A percentile compares a stretch with the other conserved stretches of the same genome.
Evolutionary conservation across 73 alveolate species (phyloP).

Genomic region (Symbiodinium natans): DNA sequence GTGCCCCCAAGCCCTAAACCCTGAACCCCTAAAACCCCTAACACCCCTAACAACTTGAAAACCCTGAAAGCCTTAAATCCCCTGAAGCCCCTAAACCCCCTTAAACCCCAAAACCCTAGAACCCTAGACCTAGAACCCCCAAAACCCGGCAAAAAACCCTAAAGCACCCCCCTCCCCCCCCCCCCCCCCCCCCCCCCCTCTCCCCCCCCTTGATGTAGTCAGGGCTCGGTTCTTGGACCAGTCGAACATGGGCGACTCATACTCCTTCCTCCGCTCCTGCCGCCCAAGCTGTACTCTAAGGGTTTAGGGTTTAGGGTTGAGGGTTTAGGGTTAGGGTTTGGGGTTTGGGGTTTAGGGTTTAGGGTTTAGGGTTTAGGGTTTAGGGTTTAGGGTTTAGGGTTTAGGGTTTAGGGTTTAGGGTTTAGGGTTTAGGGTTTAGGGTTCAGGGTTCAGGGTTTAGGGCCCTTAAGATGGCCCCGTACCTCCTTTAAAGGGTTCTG

Average conservation of each 20-base stretch:
- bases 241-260: conserved; percentile 56
- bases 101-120: no score
- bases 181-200: not conserved
- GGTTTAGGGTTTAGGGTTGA: not conserved
- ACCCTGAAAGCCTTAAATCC: no score
- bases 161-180: not conserved
- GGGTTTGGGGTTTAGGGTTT: no score
- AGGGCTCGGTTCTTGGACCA: conserved; percentile 67
- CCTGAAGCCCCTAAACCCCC: no score
- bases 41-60: no score
- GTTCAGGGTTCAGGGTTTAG: no score
- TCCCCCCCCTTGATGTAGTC: not conserved
- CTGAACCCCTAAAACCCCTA: no score
- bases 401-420: not conserved
- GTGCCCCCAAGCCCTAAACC: no score
- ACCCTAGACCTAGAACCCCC: not conserved
- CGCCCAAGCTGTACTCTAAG: not conserved
- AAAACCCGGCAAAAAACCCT: not conserved
- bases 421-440: no score
- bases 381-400: not conserved
- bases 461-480: no score
- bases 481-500: no score
- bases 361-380: no score
- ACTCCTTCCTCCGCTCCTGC: conserved; percentile 42
- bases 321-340: not conserved